phyloP scores from a whole-genome alignment of 768 basidiomycete genomes.

The Galerina sulciceps region DNA sequence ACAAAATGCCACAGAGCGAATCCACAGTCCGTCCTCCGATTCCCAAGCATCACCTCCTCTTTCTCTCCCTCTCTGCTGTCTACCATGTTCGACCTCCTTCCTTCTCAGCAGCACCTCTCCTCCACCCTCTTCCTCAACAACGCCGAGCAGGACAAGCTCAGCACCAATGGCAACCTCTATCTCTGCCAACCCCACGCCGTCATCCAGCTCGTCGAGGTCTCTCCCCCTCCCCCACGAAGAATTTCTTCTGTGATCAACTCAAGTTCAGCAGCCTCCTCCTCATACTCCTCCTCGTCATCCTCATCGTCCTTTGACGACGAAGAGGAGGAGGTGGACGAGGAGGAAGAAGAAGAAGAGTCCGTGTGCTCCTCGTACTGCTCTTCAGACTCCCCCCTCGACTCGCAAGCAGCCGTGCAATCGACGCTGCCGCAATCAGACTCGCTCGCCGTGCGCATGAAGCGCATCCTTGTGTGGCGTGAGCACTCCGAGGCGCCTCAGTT shows the following conservation, averaged over 20 bases:
- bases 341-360: slow-evolving; percentile 50
- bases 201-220: slow-evolving; percentile 75
- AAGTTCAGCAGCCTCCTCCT: slow-evolving; percentile 40
- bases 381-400: slow-evolving; percentile 51
- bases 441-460: slow-evolving; percentile 58
- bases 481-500: slow-evolving; percentile 37
- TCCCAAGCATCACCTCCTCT: slow-evolving; percentile 15
- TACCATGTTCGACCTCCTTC: slow-evolving; percentile 26
- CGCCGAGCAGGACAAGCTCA: slow-evolving; percentile 32
- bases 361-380: slow-evolving; percentile 74
- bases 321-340: slow-evolving; percentile 33
- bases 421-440: slow-evolving; percentile 48
- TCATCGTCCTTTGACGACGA: slow-evolving; percentile 35
- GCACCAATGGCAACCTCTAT: slow-evolving; percentile 47
- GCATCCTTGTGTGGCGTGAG: slow-evolving; percentile 76
- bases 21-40: slow-evolving; percentile 22
- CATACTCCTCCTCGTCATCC: slow-evolving; percentile 45
- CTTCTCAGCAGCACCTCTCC: slow-evolving; percentile 19
- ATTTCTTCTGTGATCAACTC: slow-evolving; percentile 41
- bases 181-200: slow-evolving; percentile 60
- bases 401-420: slow-evolving; percentile 17
- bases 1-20: slow-evolving; percentile 31
- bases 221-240: slow-evolving; percentile 57
- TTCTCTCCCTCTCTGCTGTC: slow-evolving; percentile 11
- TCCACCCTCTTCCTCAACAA: slow-evolving; percentile 28